Base-by-base conservation (phyloP, 139 green algal species). In the Micractinium conductrix region DNA sequence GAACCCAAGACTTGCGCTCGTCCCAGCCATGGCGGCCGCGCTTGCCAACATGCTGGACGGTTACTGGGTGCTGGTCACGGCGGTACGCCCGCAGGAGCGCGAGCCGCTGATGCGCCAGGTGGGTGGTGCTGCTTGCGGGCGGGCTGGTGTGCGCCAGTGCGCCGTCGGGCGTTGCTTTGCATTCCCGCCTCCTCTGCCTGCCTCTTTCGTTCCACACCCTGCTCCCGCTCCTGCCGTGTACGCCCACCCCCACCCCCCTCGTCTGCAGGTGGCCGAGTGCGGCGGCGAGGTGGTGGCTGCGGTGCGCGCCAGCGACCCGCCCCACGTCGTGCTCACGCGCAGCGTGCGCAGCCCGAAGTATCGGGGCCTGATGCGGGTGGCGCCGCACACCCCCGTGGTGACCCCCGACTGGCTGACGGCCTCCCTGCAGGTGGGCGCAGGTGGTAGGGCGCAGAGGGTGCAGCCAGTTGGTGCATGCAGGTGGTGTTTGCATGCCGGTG, bases 301-400 rank as follows among this genome's bases (percentile, higher is more conserved):
- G 42, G 38, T 78, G 26, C 63, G 42, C 42, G 4, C 26, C 16
- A 80, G 85, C 26, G 55, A 86, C 71, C 84, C 71, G 2, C 85
- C 87, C 17, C 78, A 89, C 71, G 21, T 90, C 4, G 58, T 90
- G 10, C 48, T 90, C 55, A 86, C 87, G 21, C 78, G 87, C 37
- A 53, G 10, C 53, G 84, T 87, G 42, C 45, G 79, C 4, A 87
- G 78, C 1, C 70, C 73, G 35, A 82, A 83, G 53, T 90, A 90
- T 71, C 50, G 63, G 19, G 50, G 45, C 6, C 45, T 84, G 30
- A 26, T 89, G 65, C 53, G 78, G 0, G 40, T 35, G 68, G 30
- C 84, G 44, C 60, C 71, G 5, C 37, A 55, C 69, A 83, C 80
- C 9, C 79, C 85, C 8, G 84, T 82, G 43, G 85, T 91, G 3